Evolutionary conservation across 2,329 filamentous ascomycete species (phyloP), one percentile per base, ranked within the genome.

Genomic region (Nothophoma quercina): DNA sequence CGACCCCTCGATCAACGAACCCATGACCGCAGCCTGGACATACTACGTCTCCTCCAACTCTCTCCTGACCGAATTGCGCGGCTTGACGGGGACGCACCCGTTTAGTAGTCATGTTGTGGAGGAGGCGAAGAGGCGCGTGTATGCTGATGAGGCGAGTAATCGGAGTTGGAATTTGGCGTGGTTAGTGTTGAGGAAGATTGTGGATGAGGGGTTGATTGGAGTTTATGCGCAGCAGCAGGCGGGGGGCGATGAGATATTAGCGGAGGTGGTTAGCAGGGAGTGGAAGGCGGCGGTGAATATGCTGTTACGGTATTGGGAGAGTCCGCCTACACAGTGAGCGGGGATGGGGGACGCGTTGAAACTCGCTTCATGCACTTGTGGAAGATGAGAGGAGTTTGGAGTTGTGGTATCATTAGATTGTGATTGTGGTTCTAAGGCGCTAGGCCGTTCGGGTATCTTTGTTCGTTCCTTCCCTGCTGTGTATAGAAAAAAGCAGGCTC

Each of bases 111-210:
- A 10, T 84, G 86, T 40, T 80, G 69, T 91, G 1, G 80, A 83
- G 41, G 87, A 89, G 64, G 88, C 88, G 0, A 86, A 88, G 63
- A 73, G 77, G 48, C 78, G 86, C 18, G 88, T 91, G 2, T 79
- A 82, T 47, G 77, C 75, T 22, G 88, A 91, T 57, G 86, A 87
- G 0, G 76, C 81, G 15, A 88, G 85, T 58, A 86, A 85, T 62
- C 81, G 85, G 19, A 90, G 87, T 68, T 91, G 89, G 88, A 92
- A 91, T 67, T 79, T 88, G 62, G 88, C 87, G 33, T 91, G 88
- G 88, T 75, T 91, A 36, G 85, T 88, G 25, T 75, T 91, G 8
- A 76, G 76, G 33, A 90, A 89, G 71, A 85, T 90, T 42, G 78
- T 81, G 18, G 82, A 85, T 49, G 85, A 87, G 86, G 80, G 81